phyloP scores from a whole-genome alignment of 2,329 filamentous ascomycete species.

The Fusarium sororula region DNA sequence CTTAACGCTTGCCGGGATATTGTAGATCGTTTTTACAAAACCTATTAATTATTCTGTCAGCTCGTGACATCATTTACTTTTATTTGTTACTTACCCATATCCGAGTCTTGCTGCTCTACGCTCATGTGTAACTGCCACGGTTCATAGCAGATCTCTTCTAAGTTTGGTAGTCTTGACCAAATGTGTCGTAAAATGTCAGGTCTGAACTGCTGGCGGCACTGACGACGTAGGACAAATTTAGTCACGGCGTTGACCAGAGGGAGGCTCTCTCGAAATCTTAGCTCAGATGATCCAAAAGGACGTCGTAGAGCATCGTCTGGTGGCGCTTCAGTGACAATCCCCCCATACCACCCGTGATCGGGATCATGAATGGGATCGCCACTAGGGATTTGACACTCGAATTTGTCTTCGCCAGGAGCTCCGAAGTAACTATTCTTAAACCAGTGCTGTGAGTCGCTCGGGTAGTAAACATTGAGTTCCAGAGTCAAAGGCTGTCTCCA shows the following conservation, averaged over 20 bases:
- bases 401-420: slow-evolving; percentile 5
- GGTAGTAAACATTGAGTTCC: slow-evolving; percentile 14
- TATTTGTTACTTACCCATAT: background rate
- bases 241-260: background rate
- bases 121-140: background rate
- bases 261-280: background rate
- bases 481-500: slow-evolving; percentile 3
- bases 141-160: slow-evolving; percentile 8
- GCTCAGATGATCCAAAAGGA: background rate
- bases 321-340: background rate
- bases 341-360: slow-evolving; percentile 2
- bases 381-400: background rate
- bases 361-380: background rate
- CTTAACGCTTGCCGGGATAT: slow-evolving; percentile 35
- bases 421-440: slow-evolving; percentile 23
- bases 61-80: rapidly evolving
- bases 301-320: slow-evolving; percentile 4
- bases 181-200: background rate
- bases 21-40: rapidly evolving
- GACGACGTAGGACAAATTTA: slow-evolving; percentile 10
- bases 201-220: slow-evolving; percentile 13
- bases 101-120: background rate
- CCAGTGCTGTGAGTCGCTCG: slow-evolving; percentile 31
- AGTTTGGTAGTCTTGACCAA: slow-evolving; percentile 2
- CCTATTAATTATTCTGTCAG: background rate